Evolutionary conservation across 768 basidiomycete species (phyloP), one percentile per base, ranked within the genome.

Genomic region (Paxillus ammoniavirescens): DNA sequence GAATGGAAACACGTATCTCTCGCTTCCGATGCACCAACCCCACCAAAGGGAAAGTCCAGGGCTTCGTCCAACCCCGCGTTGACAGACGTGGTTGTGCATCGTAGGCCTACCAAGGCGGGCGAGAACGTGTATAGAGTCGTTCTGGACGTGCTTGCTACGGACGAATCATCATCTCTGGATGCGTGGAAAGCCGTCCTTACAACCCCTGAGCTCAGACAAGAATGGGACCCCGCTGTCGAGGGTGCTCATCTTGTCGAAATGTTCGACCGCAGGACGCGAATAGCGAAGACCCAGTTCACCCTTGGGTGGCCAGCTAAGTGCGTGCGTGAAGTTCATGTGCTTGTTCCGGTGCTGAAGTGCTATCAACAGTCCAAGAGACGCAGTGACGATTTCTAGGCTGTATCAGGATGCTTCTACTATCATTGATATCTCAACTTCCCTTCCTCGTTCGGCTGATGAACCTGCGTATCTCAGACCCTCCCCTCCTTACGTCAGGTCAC

Each of bases 301-400:
- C 72, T 99, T 9, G 96, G 96, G 1, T 99, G 96, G 96, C 96
- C 96, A 52, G 94, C 93, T 52, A 94, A 88, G 94, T 96, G 65
- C 64, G 92, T 80, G 13, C 33, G 15, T 37, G 49, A 46, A 4
- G 38, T 21, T 33, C 41, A 5, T 56, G 18, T 56, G 17, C 5
- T 36, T 14, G 53, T 23, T 31, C 52, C 33, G 23, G 21, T 48
- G 46, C 54, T 61, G 33, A 60, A 58, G 52, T 21, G 13, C n/a
- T 44, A 49, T 10, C 8, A 45, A 26, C 55, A 96, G 92, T 65
- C 96, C 96, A 4, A 79, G 96, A 60, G 96, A 99, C 64, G 86
- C 93, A 13, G 88, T 99, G 41, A 96, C 93, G 14, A 95, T 99
- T 61, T 91, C 93, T 42, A 84, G 91, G 55, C 83, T 91, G 36